Evolutionary conservation across 371 early-diverging fungal species (phyloP).

Genomic region (Rhizopus arrhizus): DNA sequence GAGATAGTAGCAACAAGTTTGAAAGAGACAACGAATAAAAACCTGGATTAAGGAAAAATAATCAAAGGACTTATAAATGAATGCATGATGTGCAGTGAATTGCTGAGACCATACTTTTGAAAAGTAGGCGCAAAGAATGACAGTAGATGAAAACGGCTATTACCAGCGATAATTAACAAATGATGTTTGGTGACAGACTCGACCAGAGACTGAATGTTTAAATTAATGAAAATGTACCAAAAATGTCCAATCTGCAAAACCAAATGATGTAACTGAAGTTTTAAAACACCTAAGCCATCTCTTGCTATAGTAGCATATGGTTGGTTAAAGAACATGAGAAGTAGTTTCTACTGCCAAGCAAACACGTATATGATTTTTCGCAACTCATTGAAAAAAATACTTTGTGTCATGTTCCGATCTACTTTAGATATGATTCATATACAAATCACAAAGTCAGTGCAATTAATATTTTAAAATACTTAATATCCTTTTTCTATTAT

Average conservation of each 20-base stretch:
- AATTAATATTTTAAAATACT: no score
- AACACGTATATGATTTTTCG: not conserved
- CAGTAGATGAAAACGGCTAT: not conserved
- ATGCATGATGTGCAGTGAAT: not conserved
- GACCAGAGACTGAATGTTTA: not conserved
- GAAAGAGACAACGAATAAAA: not conserved
- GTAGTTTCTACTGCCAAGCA: conserved; percentile 6
- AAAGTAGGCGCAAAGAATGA: not conserved
- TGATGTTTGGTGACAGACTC: no score
- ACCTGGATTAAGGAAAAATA: not conserved
- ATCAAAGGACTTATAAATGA: not conserved
- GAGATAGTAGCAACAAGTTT: not conserved
- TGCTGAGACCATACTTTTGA: not conserved
- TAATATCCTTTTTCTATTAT: no score
- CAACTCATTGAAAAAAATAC: not conserved
- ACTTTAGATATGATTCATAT: no score
- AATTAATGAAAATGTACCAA: not conserved
- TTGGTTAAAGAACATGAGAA: not conserved
- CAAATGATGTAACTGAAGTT: not conserved
- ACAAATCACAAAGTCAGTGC: no score
- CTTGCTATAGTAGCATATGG: not conserved
- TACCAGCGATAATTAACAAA: not conserved
- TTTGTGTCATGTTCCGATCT: no score
- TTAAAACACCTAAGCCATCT: conserved; percentile 1
- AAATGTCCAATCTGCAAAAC: not conserved